Evolutionary conservation across 441 rosid species (phyloP).

Genomic region (Populus hybrid): DNA sequence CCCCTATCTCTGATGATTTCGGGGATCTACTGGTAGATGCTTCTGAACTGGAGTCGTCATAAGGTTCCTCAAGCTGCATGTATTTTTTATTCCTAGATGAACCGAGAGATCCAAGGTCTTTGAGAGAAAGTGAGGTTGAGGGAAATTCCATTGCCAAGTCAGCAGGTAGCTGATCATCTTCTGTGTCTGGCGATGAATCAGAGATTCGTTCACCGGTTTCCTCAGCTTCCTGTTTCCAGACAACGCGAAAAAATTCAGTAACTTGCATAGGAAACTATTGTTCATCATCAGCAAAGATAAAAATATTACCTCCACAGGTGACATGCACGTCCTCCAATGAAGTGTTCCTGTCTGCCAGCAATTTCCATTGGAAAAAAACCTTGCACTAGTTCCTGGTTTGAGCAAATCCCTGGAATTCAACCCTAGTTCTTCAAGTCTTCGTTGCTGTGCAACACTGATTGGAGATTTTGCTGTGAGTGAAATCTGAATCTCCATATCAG

Average conservation of each 20-base stretch:
- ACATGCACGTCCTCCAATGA: conserved; percentile 28
- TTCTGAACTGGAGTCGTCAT: conserved; percentile 16
- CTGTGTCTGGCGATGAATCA: conserved; percentile 27
- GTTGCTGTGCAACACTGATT: not conserved
- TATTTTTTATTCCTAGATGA: conserved; percentile 14
- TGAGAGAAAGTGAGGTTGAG: not conserved
- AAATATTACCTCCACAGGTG: conserved; percentile 49
- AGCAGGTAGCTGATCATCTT: conserved; percentile 14
- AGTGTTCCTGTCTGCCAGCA: conserved; percentile 22
- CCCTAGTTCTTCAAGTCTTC: conserved; percentile 12
- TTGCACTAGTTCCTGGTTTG: conserved; percentile 15
- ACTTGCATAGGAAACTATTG: not conserved
- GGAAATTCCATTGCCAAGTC: conserved; percentile 10
- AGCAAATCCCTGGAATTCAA: conserved; percentile 6
- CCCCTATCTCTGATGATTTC: conserved; percentile 23
- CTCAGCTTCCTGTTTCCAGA: conserved; percentile 34
- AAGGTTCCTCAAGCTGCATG: conserved; percentile 27
- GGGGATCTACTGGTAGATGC: conserved; percentile 25
- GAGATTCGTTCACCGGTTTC: conserved; percentile 25
- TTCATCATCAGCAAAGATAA: not conserved
- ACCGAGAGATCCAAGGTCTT: conserved; percentile 10
- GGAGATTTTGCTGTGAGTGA: conserved; percentile 10
- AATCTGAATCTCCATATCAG: conserved; percentile 19
- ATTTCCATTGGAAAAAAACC: conserved; percentile 13
- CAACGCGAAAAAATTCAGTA: not conserved